Conservation (phyloP, 805 yeast species). For the Myxozyma vanderwaltii region DNA sequence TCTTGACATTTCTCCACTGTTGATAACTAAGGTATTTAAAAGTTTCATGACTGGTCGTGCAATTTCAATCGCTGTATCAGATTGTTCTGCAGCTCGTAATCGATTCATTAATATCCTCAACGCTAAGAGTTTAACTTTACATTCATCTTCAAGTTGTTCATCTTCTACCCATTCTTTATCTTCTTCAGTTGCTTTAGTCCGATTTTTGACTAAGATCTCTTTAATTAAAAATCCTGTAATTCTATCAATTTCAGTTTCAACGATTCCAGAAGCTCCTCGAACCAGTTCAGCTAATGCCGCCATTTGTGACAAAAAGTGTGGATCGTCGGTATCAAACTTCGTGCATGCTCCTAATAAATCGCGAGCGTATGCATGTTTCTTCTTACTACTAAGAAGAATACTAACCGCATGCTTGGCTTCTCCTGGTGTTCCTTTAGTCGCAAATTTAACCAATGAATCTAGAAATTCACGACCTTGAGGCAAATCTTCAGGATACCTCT, state of each 20-base stretch:
- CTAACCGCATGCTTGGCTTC: constrained; percentile 70
- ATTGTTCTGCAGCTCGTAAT: constrained; percentile 46
- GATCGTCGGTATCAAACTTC: constrained; percentile 48
- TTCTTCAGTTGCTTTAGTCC: constrained; percentile 36
- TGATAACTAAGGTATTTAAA: constrained; percentile 64
- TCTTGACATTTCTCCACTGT: constrained; percentile 69
- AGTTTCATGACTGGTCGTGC: constrained; percentile 69
- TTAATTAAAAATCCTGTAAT: constrained; percentile 63
- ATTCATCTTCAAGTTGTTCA: constrained; percentile 45
- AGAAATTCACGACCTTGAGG: constrained; percentile 51
- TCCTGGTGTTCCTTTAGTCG: constrained; percentile 54
- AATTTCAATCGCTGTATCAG: constrained; percentile 47
- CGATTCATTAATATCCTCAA: constrained; percentile 63
- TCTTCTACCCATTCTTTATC: constrained; percentile 54
- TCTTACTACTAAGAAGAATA: constrained; percentile 53
- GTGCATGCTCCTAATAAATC: constrained; percentile 52
- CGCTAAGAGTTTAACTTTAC: constrained; percentile 55
- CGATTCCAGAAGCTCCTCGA: constrained; percentile 49
- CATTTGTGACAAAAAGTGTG: constrained; percentile 56
- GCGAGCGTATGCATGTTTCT: constrained; percentile 47
- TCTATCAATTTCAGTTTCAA: constrained; percentile 58
- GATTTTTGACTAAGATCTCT: constrained; percentile 60
- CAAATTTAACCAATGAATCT: constrained; percentile 51
- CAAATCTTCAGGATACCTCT: constrained; percentile 52
- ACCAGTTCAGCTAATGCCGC: constrained; percentile 63